These are phyloP conservation scores for Linnemannia elongata DNA, from an alignment of 192 early-diverging fungal species.

Conservation along the genomic window DNA sequence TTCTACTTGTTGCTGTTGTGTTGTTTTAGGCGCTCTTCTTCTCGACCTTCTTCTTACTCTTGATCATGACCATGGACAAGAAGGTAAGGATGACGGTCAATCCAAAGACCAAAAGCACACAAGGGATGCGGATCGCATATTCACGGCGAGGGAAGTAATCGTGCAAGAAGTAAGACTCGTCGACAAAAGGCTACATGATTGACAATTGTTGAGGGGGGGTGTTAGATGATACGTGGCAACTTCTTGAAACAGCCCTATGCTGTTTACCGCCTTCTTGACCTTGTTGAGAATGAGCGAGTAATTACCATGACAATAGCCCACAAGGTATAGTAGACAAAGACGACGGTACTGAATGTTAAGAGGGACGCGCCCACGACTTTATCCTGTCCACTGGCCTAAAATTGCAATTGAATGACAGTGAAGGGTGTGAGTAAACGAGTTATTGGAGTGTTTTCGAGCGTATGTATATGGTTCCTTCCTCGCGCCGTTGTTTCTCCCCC, in stretches of 20 bases:
- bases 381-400: slow-evolving; percentile 72
- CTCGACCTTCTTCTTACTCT: slow-evolving; percentile 77
- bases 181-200: slow-evolving; percentile 81
- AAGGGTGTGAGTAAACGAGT: not conserved
- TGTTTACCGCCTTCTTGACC: not conserved
- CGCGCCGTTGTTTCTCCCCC: not conserved
- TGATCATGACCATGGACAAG: slow-evolving; percentile 88
- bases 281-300: not conserved
- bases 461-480: not conserved
- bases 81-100: slow-evolving; percentile 83
- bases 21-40: slow-evolving; percentile 74
- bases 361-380: slow-evolving; percentile 83
- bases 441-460: not conserved
- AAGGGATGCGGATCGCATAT: slow-evolving; percentile 91
- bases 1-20: not conserved
- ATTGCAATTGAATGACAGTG: too few relatives aligned
- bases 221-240: not conserved
- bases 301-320: slow-evolving; percentile 92
- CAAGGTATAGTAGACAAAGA: slow-evolving; percentile 91
- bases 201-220: not conserved
- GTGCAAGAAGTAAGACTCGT: slow-evolving; percentile 79
- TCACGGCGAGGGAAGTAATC: slow-evolving; percentile 84
- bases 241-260: not conserved
- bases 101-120: slow-evolving; percentile 84
- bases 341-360: slow-evolving; percentile 74